Evolutionary conservation across 306 rosid species (phyloP), one percentile per base, ranked within the genome.

Genomic region (Ceratonia siliqua): DNA sequence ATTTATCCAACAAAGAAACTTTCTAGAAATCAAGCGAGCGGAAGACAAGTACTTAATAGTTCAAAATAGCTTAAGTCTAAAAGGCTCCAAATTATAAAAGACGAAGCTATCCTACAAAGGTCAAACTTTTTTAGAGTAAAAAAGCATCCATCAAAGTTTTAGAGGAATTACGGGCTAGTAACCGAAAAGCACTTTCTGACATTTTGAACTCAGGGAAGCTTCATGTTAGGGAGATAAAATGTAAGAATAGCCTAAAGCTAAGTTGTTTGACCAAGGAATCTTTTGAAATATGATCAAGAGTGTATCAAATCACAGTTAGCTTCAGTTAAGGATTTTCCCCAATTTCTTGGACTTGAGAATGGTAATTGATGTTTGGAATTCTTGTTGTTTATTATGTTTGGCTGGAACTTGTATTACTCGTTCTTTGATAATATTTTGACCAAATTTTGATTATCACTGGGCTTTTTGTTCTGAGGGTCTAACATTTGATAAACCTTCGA

Each of bases 101-200:
- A 70, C 33, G 84, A 72, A 36, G 57, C 62, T 62, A 78, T 54
- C 78, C 76, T 56, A 62, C 73, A 0, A 77, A 82, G 64, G 22
- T 33, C 0, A 55, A 50, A 39, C 50, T 46, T 64, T 36, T 59
- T 53, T 59, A 67, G 32, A 74, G 42, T 21, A 72, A 59, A 54
- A 83, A 59, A 22, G 71, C 80, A 14, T 14, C 54, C 35, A 21
- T 59, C 42, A 90, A 84, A 54, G 79, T 72, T 63, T 82, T 86
- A 27, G 83, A 11, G 55, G 85, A 80, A 76, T 76, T 72, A 66
- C 79, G 62, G 65, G 72, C 79, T 33, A 58, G 74, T 21, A 57
- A 81, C 72, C 87, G 92, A 79, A 85, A 77, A 50, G 87, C 87
- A 0, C 94, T 89, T 50, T 63, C 81, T 63, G 94, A 91, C 81